Base-by-base conservation (phyloP, 2,329 filamentous ascomycete genomes). In the Aspergillus phoenicis region DNA sequence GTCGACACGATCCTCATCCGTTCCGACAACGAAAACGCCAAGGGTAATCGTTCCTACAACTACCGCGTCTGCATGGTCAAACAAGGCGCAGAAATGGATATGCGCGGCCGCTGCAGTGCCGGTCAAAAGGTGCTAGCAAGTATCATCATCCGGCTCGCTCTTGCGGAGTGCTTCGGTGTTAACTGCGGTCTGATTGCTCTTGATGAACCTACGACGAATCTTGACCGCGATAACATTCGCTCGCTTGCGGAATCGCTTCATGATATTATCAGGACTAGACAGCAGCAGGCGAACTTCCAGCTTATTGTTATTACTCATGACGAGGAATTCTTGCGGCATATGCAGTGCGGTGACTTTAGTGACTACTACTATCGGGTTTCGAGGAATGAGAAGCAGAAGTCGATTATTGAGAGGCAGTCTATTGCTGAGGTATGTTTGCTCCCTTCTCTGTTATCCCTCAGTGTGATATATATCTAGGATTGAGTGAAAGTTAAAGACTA, bases 21-120 rank as follows among this genome's bases (percentile, higher is more conserved):
- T 43, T 97, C 93, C 17, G 94, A 98, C 77, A 89, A 88, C 69
- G 95, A 98, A 74, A 87, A 85, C 51, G 83, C 83, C 43, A 86
- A 87, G 59, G 89, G 87, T 56, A 93, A 91, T 71, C 88, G 91
- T 70, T 91, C 84, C 64, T 98, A 98, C 84, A 98, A 99, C 79
- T 99, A 99, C 82, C 91, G 95, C 51, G 89, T 99, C 5, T 93
- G 91, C 77, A 99, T 99, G 95, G 88, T 97, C 68, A 99, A 99
- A 81, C 90, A 94, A 74, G 93, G 96, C 71, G 91, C 91, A 0
- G 95, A 99, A 77, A 97, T 99, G 93, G 95, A 99, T 80, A 99
- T 99, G 95, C 91, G 95, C 64, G 96, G 95, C 1, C 91, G 95
- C 58, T 99, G 95, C 83, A 96, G 91, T 67, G 95, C 95, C 1